Conservation (phyloP, 2,329 filamentous ascomycete genomes). For the Colletotrichum lindemuthianum region DNA sequence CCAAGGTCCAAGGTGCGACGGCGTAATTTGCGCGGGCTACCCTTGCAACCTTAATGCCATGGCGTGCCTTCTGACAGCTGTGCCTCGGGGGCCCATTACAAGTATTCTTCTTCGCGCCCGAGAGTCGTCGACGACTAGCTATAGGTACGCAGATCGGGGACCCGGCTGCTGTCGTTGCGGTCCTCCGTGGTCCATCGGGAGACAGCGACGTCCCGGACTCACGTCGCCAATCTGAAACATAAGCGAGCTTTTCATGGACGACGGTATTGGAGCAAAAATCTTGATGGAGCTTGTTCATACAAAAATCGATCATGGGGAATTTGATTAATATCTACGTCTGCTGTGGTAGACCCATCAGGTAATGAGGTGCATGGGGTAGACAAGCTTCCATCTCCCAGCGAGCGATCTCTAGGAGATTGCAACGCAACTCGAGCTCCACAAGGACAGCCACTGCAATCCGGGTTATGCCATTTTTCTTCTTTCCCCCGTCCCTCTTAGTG, state of each 20-base stretch:
- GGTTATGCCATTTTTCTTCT: constrained; percentile 9
- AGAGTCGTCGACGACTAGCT: no score
- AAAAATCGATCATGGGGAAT: constrained; percentile 23
- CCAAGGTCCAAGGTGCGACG: background rate
- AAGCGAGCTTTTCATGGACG: constrained; percentile 23
- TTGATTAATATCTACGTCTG: constrained; percentile 30
- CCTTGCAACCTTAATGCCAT: constrained; percentile 12
- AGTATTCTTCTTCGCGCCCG: constrained; percentile 17
- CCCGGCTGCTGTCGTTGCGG: constrained; percentile 11
- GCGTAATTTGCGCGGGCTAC: background rate
- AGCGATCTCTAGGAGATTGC: constrained; percentile 14
- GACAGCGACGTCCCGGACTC: constrained; percentile 28
- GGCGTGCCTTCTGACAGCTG: constrained; percentile 16
- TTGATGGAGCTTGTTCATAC: constrained; percentile 28
- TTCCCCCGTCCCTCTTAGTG: constrained; percentile 3
- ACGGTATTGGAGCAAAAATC: constrained; percentile 28
- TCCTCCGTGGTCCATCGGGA: constrained; percentile 13
- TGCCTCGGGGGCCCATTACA: background rate
- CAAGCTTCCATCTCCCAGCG: background rate
- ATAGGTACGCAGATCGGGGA: constrained; percentile 14
- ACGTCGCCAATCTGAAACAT: constrained; percentile 31
- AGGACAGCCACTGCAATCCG: background rate
- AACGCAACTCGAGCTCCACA: constrained; percentile 8
- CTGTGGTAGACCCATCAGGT: constrained; percentile 13
- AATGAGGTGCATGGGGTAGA: constrained; percentile 11